phyloP scores from a whole-genome alignment of 192 early-diverging fungal species.

The Radiomyces spectabilis region DNA sequence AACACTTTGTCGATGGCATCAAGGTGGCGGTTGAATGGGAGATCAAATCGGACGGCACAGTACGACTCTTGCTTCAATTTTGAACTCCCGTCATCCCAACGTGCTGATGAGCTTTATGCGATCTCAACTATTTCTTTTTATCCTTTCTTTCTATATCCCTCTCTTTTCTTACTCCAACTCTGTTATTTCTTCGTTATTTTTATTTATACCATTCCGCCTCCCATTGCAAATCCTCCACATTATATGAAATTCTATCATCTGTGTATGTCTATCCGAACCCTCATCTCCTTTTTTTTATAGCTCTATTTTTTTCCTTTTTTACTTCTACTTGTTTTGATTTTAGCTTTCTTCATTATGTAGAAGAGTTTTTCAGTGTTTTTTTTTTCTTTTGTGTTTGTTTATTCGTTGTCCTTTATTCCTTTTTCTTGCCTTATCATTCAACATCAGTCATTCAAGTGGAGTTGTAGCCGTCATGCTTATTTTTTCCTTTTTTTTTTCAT shows the following conservation, averaged over 20 bases:
- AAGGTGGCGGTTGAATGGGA: slow-evolving; percentile 16
- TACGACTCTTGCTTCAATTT: slow-evolving; percentile 13
- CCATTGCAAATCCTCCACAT: too few species aligned
- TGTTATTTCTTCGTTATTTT: background rate
- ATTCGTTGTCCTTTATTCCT: background rate
- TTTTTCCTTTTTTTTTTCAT: background rate
- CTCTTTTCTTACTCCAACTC: background rate
- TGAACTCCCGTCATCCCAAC: background rate
- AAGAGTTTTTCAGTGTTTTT: background rate
- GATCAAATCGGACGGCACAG: slow-evolving; percentile 9
- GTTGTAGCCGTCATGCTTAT: background rate
- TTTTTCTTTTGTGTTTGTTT: slow-evolving; percentile 1
- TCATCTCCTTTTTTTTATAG: background rate
- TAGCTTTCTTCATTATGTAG: background rate
- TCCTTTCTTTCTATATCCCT: background rate
- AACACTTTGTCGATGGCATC: slow-evolving; percentile 7
- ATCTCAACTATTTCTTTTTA: background rate
- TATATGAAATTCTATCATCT: too few species aligned
- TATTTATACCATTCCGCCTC: background rate
- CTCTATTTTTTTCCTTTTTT: background rate
- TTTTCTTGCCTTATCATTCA: background rate
- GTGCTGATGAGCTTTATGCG: background rate
- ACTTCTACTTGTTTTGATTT: background rate
- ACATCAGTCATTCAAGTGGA: background rate
- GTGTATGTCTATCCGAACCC: too few species aligned